Conservation (phyloP, 208 protist genomes). For the Herpetomonas tarakana region DNA sequence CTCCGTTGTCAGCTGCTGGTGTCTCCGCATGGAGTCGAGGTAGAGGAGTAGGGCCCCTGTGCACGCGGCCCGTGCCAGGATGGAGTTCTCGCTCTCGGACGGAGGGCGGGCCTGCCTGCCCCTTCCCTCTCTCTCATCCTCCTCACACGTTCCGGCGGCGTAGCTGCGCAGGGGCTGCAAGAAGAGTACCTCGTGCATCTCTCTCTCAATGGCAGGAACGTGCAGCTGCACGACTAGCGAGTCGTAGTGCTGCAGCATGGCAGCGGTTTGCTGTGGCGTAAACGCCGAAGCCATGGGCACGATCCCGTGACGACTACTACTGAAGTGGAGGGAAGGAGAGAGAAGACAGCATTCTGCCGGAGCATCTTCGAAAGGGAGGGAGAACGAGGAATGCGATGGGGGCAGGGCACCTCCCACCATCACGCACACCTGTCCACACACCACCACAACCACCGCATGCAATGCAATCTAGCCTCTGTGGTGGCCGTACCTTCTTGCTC, state of each 20-base stretch:
- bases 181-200: constrained; percentile 33
- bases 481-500: no score
- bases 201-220: constrained; percentile 28
- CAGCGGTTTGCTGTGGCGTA: background rate
- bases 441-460: no score
- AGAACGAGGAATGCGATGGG: background rate
- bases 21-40: constrained; percentile 19
- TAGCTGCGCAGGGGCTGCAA: constrained; percentile 19
- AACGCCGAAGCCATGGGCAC: background rate
- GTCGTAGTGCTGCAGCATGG: constrained; percentile 19
- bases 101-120: no score
- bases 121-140: background rate
- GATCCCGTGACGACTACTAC: background rate
- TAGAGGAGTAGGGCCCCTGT: constrained; percentile 33
- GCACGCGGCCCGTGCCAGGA: constrained; percentile 1
- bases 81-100: background rate
- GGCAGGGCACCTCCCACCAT: no score
- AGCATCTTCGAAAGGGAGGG: background rate
- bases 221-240: constrained; percentile 15
- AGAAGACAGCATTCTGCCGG: background rate
- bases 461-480: no score
- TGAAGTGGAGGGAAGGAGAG: background rate
- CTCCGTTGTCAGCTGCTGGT: constrained; percentile 34
- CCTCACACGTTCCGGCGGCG: background rate
- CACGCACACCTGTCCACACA: no score